Percentiles rank a stretch among this genome's conserved stretches.
These are phyloP conservation scores for Carex arenaria DNA, from an alignment of 202 grass and related monocot species.

Conservation along the genomic window DNA sequence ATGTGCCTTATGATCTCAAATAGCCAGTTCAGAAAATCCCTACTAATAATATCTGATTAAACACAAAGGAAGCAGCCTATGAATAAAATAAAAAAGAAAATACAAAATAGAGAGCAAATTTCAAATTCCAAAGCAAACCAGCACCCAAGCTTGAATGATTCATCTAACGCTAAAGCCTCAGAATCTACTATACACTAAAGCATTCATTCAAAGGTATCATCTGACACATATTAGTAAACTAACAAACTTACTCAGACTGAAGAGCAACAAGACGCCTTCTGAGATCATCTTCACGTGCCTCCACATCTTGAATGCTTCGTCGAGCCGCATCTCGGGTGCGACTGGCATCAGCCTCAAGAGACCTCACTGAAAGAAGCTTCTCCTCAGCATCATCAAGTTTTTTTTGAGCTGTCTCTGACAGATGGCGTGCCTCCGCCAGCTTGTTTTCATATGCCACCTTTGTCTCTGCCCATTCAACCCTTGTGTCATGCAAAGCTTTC, in stretches of 20 bases:
- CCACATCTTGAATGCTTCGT: slow-evolving; percentile 76
- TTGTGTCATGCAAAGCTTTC: slow-evolving; percentile 73
- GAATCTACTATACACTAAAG: not conserved
- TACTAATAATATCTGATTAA: not conserved
- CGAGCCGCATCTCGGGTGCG: slow-evolving; percentile 33
- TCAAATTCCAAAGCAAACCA: not conserved
- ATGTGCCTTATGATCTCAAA: not conserved
- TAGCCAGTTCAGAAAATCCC: not conserved
- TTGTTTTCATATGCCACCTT: slow-evolving; percentile 78
- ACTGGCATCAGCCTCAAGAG: slow-evolving; percentile 55
- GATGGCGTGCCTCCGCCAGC: slow-evolving; percentile 41
- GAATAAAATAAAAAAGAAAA: not conserved
- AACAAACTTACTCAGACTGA: slow-evolving; percentile 54
- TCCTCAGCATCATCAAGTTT: slow-evolving; percentile 73
- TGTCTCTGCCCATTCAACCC: slow-evolving; percentile 68
- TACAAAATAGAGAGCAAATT: not conserved
- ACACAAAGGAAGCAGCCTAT: not conserved
- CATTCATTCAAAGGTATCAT: not conserved
- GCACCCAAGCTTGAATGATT: not conserved
- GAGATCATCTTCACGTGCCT: slow-evolving; percentile 78
- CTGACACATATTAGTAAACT: not conserved
- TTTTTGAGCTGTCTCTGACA: slow-evolving; percentile 49
- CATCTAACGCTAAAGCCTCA: no score
- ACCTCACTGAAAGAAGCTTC: slow-evolving; percentile 57
- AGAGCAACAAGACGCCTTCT: slow-evolving; percentile 45